A percentile compares a stretch with the other conserved stretches of the same genome.
phyloP scores from a whole-genome alignment of 1,139 yeast genomes.

The Candida sanyaensis region DNA sequence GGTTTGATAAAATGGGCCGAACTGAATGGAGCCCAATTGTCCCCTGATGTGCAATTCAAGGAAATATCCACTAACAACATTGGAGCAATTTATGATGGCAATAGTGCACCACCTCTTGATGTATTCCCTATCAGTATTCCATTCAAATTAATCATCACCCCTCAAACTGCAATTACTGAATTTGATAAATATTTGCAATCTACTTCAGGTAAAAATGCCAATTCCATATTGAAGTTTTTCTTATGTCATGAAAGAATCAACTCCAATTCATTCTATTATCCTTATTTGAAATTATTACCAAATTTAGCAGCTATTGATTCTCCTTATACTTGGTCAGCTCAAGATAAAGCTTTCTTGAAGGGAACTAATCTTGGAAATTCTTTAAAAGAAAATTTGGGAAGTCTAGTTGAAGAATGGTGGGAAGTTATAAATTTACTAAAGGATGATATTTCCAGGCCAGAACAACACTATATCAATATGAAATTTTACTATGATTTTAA shows the following conservation, averaged over 20 bases:
- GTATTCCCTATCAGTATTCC: constrained; percentile 35
- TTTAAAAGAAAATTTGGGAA: constrained; percentile 32
- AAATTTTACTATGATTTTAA: constrained; percentile 51
- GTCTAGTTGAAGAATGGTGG: constrained; percentile 57
- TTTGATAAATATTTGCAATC: constrained; percentile 28
- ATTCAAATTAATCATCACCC: constrained; percentile 37
- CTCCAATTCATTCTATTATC: constrained; percentile 29
- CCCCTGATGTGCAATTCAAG: constrained; percentile 24
- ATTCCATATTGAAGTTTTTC: constrained; percentile 48
- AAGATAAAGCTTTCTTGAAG: constrained; percentile 50
- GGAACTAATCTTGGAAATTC: constrained; percentile 60
- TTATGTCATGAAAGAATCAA: constrained; percentile 39
- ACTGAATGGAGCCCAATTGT: constrained; percentile 47
- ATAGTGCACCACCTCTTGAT: constrained; percentile 10
- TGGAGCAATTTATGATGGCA: constrained; percentile 34
- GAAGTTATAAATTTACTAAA: constrained; percentile 36
- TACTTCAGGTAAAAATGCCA: constrained; percentile 30
- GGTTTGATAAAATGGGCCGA: constrained; percentile 51
- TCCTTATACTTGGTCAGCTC: constrained; percentile 64
- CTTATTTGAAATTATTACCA: constrained; percentile 67
- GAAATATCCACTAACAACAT: constrained; percentile 30
- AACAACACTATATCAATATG: constrained; percentile 40
- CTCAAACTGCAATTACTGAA: constrained; percentile 41
- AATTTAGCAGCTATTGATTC: constrained; percentile 45
- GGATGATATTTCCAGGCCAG: constrained; percentile 32